phyloP scores from a whole-genome alignment of 2,329 filamentous ascomycete species.

The Pseudopithomyces chartarum region DNA sequence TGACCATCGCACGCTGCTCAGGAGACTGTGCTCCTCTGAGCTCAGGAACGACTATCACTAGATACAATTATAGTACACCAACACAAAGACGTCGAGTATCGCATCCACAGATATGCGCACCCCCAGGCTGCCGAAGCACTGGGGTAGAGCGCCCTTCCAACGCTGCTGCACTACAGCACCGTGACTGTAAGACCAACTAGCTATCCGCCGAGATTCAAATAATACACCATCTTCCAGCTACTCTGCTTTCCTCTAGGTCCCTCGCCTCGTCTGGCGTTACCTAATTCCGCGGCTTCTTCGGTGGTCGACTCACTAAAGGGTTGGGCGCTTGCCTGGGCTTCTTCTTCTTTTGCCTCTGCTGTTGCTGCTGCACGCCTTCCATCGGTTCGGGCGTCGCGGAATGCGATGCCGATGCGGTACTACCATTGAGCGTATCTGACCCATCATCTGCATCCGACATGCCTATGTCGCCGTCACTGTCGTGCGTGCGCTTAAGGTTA shows the following conservation, averaged over 20 bases:
- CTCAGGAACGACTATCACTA: not conserved
- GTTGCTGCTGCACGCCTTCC: constrained; percentile 5
- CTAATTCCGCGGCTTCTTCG: constrained; percentile 34
- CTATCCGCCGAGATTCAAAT: too few species aligned
- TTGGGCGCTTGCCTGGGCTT: constrained; percentile 29
- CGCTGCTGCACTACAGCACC: not conserved
- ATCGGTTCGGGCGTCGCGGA: constrained; percentile 15
- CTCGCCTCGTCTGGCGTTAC: not conserved
- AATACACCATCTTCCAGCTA: not conserved
- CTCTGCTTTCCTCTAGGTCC: not conserved
- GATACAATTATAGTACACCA: not conserved
- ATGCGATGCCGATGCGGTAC: constrained; percentile 12
- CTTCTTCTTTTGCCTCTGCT: constrained; percentile 11
- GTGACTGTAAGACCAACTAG: too few species aligned
- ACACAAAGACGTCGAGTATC: not conserved
- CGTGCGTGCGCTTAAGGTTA: constrained; percentile 76
- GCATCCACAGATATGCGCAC: not conserved
- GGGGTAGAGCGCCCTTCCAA: not conserved
- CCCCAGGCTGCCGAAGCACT: not conserved
- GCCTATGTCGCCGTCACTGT: constrained; percentile 56
- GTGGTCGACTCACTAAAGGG: constrained; percentile 32
- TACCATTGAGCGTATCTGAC: constrained; percentile 26
- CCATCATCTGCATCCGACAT: constrained; percentile 35
- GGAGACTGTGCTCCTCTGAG: not conserved
- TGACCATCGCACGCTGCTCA: not conserved